Evolutionary conservation across 2,329 filamentous ascomycete species (phyloP).

Genomic region (Trichoderma sp.): DNA sequence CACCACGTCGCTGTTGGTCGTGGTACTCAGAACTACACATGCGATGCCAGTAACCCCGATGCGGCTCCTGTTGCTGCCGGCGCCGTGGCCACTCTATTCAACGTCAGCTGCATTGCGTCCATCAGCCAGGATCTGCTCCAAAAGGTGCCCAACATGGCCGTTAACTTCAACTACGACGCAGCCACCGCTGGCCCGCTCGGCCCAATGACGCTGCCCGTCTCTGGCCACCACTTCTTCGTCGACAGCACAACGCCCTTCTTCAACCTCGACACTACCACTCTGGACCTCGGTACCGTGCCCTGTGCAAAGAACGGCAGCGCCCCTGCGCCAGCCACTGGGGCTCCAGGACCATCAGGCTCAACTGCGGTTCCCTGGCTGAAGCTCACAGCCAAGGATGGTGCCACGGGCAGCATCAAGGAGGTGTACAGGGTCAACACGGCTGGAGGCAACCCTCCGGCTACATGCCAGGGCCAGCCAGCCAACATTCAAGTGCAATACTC

Average conservation of each 20-base stretch:
- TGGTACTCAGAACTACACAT: slow-evolving; percentile 94
- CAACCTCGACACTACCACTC: slow-evolving; percentile 63
- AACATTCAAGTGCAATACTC: slow-evolving; percentile 77
- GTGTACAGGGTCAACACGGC: slow-evolving; percentile 85
- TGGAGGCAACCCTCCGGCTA: slow-evolving; percentile 73
- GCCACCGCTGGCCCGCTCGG: slow-evolving; percentile 46
- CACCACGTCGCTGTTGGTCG: slow-evolving; percentile 83
- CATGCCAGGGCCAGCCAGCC: slow-evolving; percentile 65
- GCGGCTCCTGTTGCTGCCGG: slow-evolving; percentile 66
- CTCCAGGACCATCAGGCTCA: slow-evolving; percentile 62
- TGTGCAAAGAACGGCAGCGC: slow-evolving; percentile 63
- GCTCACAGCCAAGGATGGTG: slow-evolving; percentile 54
- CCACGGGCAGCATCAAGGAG: slow-evolving; percentile 66
- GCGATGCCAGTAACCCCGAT: slow-evolving; percentile 60
- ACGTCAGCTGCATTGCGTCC: slow-evolving; percentile 77
- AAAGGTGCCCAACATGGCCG: slow-evolving; percentile 65
- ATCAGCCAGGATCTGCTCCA: slow-evolving; percentile 67
- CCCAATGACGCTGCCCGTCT: slow-evolving; percentile 63
- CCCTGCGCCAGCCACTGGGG: slow-evolving; percentile 62
- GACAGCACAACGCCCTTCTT: slow-evolving; percentile 74
- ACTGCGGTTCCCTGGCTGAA: slow-evolving; percentile 80
- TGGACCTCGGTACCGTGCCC: slow-evolving; percentile 59
- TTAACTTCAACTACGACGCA: slow-evolving; percentile 58
- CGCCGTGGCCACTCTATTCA: slow-evolving; percentile 83
- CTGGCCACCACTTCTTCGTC: slow-evolving; percentile 81